Percentiles rank a stretch among this genome's conserved stretches.
Conservation (phyloP, 78 protist genomes). For the Dictyostelium firmibasis region DNA sequence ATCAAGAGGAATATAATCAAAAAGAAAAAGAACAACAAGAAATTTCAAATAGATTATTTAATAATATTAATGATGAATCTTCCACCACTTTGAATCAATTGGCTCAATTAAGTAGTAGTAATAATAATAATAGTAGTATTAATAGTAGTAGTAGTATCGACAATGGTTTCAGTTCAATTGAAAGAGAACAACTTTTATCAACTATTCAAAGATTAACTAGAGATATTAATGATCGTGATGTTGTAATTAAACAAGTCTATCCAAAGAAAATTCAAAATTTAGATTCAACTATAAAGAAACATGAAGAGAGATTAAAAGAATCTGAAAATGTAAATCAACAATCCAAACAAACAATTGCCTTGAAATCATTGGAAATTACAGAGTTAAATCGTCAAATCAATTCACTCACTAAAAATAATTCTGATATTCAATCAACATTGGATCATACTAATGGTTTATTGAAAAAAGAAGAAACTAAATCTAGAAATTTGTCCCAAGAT, state of each 20-base stretch:
- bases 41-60: conserved; percentile 15
- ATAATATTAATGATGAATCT: neutral
- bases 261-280: conserved; percentile 60
- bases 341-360: conserved; percentile 24
- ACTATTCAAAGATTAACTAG: neutral
- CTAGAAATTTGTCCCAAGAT: neutral
- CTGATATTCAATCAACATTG: neutral
- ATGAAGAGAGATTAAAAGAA: conserved; percentile 1
- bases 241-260: conserved; percentile 32
- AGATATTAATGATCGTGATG: conserved; percentile 38
- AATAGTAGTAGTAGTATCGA: neutral
- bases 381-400: conserved; percentile 53
- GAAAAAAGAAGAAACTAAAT: conserved; percentile 32
- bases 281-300: conserved; percentile 9
- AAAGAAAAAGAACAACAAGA: conserved; percentile 28
- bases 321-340: conserved; percentile 14
- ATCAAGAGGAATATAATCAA: neutral
- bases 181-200: conserved; percentile 17
- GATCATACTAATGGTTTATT: neutral
- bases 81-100: neutral
- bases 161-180: neutral
- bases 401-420: neutral
- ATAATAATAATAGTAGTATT: neutral
- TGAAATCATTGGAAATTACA: conserved; percentile 21
- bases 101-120: neutral